phyloP scores from a whole-genome alignment of 2,329 filamentous ascomycete species.

The Diaporthe ampelina region DNA sequence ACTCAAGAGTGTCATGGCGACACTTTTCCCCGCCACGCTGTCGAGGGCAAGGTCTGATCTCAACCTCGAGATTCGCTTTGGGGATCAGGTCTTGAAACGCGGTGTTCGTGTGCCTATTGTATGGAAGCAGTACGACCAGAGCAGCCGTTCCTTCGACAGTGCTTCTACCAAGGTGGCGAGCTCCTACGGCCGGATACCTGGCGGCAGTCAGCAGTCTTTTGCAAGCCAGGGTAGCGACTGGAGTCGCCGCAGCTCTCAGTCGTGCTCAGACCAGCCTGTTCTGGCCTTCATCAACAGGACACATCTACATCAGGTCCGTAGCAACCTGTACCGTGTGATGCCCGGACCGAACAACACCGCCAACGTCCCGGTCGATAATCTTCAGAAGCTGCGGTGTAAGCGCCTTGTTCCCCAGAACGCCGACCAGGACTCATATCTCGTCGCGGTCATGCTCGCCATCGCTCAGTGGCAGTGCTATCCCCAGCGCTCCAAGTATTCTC shows the following conservation, averaged over 20 bases:
- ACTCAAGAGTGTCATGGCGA: slow-evolving; percentile 60
- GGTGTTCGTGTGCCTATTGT: slow-evolving; percentile 63
- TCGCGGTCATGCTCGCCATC: slow-evolving; percentile 68
- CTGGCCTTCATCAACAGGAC: slow-evolving; percentile 64
- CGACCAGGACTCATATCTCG: slow-evolving; percentile 66
- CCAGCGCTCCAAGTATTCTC: slow-evolving; percentile 37
- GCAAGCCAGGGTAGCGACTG: slow-evolving; percentile 44
- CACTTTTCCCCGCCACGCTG: slow-evolving; percentile 57
- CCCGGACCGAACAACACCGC: slow-evolving; percentile 55
- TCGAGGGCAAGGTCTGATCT: slow-evolving; percentile 50
- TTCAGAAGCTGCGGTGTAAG: slow-evolving; percentile 63
- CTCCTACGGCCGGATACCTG: slow-evolving; percentile 49
- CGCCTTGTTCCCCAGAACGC: slow-evolving; percentile 61
- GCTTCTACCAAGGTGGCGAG: slow-evolving; percentile 51
- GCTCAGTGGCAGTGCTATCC: slow-evolving; percentile 68
- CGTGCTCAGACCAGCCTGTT: slow-evolving; percentile 48
- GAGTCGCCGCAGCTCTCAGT: slow-evolving; percentile 32
- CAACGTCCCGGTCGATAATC: slow-evolving; percentile 63
- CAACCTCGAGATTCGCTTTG: slow-evolving; percentile 66
- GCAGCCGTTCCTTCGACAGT: slow-evolving; percentile 52
- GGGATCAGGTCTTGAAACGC: slow-evolving; percentile 58
- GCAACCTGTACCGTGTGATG: slow-evolving; percentile 61
- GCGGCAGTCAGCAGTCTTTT: slow-evolving; percentile 43
- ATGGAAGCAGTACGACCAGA: slow-evolving; percentile 59
- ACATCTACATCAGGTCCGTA: slow-evolving; percentile 61